Percentiles rank a stretch among this genome's conserved stretches.
Conservation (phyloP, 2,329 filamentous ascomycete species). For the Scytalidium lignicola region DNA sequence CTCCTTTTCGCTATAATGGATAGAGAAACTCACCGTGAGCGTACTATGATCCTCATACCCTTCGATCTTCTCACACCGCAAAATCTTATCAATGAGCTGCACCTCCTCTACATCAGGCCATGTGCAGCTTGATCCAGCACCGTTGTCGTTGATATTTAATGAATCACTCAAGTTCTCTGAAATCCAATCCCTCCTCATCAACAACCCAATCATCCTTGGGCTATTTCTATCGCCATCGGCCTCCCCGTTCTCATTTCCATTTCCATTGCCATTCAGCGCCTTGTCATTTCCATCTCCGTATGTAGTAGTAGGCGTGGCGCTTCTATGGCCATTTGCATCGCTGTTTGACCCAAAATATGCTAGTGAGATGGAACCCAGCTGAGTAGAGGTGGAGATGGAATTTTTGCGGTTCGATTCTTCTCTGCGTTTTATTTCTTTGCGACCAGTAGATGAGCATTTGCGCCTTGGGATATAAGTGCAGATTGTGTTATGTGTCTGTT, state of each 20-base stretch:
- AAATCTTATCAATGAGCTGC: background rate
- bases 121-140: background rate
- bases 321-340: too few species aligned
- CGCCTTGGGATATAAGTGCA: background rate
- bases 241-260: too few species aligned
- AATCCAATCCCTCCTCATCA: too few species aligned
- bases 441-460: background rate
- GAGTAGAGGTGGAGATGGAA: background rate
- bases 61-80: background rate
- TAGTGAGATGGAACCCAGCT: too few species aligned
- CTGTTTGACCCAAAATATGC: too few species aligned
- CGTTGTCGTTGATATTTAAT: background rate
- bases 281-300: too few species aligned
- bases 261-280: too few species aligned
- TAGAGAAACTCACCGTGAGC: background rate
- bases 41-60: background rate
- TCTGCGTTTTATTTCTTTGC: background rate
- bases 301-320: too few species aligned
- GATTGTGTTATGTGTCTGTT: background rate
- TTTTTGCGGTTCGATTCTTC: background rate
- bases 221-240: too few species aligned
- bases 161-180: too few species aligned
- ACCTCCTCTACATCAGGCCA: background rate
- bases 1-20: too few species aligned
- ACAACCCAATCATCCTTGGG: too few species aligned